Conservation (phyloP, 78 protist genomes). For the Carpediemonas membranifera region DNA sequence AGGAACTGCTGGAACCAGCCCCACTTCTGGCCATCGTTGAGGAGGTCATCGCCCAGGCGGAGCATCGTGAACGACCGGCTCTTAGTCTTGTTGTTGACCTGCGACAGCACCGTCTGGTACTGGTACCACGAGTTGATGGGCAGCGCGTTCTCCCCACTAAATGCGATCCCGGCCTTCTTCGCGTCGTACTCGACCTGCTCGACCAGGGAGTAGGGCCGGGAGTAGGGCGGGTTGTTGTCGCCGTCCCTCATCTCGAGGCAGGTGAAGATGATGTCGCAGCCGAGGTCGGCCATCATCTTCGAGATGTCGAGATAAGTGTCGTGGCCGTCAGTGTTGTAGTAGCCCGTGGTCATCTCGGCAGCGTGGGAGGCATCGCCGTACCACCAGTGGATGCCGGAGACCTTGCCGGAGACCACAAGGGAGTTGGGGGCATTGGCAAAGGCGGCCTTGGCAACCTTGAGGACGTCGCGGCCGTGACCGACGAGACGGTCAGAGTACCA, state of each 20-base stretch:
- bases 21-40: conserved; percentile 1
- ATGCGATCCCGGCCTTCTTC: conserved; percentile 21
- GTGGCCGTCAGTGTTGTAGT: conserved; percentile 43
- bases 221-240: not conserved
- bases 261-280: conserved; percentile 29
- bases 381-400: conserved; percentile 83
- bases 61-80: conserved; percentile 14
- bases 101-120: not conserved
- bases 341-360: conserved; percentile 74
- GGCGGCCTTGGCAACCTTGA: conserved; percentile 25
- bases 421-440: not conserved
- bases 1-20: conserved; percentile 1
- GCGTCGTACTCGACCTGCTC: conserved; percentile 15
- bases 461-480: conserved; percentile 34
- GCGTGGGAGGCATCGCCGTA: conserved; percentile 53
- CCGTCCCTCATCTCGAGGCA: conserved; percentile 31
- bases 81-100: not conserved
- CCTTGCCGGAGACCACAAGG: conserved; percentile 53
- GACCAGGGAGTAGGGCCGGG: conserved; percentile 24
- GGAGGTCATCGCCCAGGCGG: conserved; percentile 5
- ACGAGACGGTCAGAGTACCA: conserved; percentile 55
- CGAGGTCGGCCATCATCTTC: not conserved
- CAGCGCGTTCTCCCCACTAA: conserved; percentile 35
- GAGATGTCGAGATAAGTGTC: conserved; percentile 7
- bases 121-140: not conserved